phyloP scores from a whole-genome alignment of 2,329 filamentous ascomycete species.

The Onygenales sp. region DNA sequence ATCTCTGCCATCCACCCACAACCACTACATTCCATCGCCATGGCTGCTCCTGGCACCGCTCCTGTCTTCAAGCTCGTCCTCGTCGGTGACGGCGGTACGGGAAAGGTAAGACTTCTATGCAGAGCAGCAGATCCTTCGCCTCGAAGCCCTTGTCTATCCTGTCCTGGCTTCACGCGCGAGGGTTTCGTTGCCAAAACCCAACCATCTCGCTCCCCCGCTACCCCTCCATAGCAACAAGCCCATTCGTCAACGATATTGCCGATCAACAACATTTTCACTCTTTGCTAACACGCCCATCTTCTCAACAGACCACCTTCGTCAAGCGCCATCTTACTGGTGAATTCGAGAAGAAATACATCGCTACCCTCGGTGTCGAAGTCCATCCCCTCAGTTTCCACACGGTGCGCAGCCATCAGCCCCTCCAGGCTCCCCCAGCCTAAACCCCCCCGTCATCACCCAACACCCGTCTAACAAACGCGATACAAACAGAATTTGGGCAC shows the following conservation, averaged over 20 bases:
- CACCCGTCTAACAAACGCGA: not conserved
- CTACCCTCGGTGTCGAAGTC: constrained; percentile 97
- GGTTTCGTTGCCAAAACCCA: too few species aligned
- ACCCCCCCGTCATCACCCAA: not conserved
- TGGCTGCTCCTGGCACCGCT: constrained; percentile 48
- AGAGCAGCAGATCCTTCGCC: too few species aligned
- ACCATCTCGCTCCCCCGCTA: not conserved
- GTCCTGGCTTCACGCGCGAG: too few species aligned
- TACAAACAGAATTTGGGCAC: constrained; percentile 67
- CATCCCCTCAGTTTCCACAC: constrained; percentile 97
- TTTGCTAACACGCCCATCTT: not conserved
- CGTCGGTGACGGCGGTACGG: constrained; percentile 97
- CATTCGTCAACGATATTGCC: not conserved
- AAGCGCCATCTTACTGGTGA: constrained; percentile 99
- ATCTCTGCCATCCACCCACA: constrained; percentile 14
- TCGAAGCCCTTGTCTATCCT: too few species aligned
- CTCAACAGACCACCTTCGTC: constrained; percentile 88
- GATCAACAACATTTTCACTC: not conserved
- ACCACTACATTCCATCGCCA: constrained; percentile 14
- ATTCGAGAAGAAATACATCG: constrained; percentile 99
- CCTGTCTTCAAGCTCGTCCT: constrained; percentile 99
- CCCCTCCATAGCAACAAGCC: not conserved
- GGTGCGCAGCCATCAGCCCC: constrained; percentile 52
- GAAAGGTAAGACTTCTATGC: constrained; percentile 63
- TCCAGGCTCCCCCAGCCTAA: constrained; percentile 2